Base-by-base conservation (phyloP, 73 alveolate species). In the Paramecium caudatum region DNA sequence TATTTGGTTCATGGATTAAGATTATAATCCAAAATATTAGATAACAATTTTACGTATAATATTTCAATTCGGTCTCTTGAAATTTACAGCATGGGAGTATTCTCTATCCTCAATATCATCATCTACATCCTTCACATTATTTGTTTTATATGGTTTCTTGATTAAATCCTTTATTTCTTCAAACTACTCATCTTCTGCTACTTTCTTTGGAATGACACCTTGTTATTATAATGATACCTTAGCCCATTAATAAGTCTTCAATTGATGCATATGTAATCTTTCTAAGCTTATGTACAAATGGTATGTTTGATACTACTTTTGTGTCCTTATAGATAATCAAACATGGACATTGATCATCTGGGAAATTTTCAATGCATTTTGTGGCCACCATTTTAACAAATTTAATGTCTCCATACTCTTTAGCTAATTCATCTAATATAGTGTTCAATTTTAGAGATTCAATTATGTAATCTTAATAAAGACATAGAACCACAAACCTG, bases 381-480 rank as follows among this genome's bases (percentile, higher is more conserved):
- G 93, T 86, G 16, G 93, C 93, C 9, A 86, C 80, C 48, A 86
- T 86, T 47, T 86, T 86, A 7, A 86, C 84, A 47, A 86, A 86
- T 61, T 86, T 86, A 5, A 86, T 78, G 2, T 62, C 81, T 36
- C 62, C 39, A 61, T 86, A 86, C 10, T 62, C 47, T 41, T 70
- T 78, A 16, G 93, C 93, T 41, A 86, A 21, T 61, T 78, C 84
- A 5, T 46, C 23, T 10, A 86, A 46, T n/a, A 37, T 36, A 39
- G 61, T 45, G 25, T 63, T 86, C n/a, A 86, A 36, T 62, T 49
- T 34, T 6, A 47, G 25, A 36, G 47, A 62, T 86, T 62, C 93
- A 19, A 49, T 30, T 8, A 62, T 86, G 10, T 70, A 86, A 78
- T 86, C 93, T 62, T 86, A 62, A 47, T 86, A 86, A 55, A 86